Evolutionary conservation across 768 basidiomycete species (phyloP), one percentile per base, ranked within the genome.

Genomic region (Boletus subcaerulescens): DNA sequence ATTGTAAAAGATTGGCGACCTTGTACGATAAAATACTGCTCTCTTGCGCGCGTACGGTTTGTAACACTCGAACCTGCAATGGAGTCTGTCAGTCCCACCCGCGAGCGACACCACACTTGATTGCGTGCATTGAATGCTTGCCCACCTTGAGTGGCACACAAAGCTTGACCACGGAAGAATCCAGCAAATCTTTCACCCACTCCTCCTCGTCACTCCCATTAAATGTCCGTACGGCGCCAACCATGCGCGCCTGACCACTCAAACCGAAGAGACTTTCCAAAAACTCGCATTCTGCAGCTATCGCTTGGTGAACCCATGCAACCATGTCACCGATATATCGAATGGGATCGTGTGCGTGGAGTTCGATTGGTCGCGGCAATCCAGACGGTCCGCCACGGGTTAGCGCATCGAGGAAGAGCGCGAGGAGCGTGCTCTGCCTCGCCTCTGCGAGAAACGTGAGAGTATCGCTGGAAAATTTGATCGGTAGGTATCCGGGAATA

Each of bases 301-400:
- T 93, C 0, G 89, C 83, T 58, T 98, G 96, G 71, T 99, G 96
- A 1, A 98, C 86, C 96, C 96, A 98, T 0, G 95, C 96, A 9
- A 98, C 84, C 91, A 98, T 98, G 71, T 98, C 96, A 14, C 97
- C 97, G 14, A 96, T 85, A 67, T 99, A 99, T 32, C 96, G 85
- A 60, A 93, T 80, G 0, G 97, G 96, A 68, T 99, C 97, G 63
- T 99, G 97, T 0, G 97, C 97, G 65, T 99, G 97, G 4, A 99
- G 78, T 68, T 98, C 97, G 58, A 99, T 98, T 1, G 96, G 93
- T 6, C 95, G 82, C 12, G 95, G 92, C 8, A 89, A 75, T 40
- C 89, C 92, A 39, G 85, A 87, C 2, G 85, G 90, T 2, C 90
- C 91, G 7, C 95, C 94, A 13, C 91, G 82, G 0, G 94, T 98